Base-by-base conservation (phyloP, 176 grass and related monocot genomes). In the Musa itinerans region DNA sequence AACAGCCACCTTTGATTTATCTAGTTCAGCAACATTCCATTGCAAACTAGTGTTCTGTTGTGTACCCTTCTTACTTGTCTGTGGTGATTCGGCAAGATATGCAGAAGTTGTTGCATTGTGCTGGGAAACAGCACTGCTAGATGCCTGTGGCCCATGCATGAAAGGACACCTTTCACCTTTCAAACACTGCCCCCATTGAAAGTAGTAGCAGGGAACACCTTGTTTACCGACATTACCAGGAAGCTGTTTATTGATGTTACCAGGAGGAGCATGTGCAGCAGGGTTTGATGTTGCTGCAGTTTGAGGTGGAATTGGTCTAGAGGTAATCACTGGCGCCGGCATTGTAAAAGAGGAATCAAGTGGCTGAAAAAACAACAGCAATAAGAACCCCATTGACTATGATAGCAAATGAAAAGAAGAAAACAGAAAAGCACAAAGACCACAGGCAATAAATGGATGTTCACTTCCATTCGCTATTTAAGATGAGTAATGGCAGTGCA, bases 141-240 rank as follows among this genome's bases (percentile, higher is more conserved):
- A 71, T 0, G 74, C 43, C 27, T 85, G 90, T 0, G 79, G 83
- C n/a, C 85, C 92, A 54, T 99, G 95, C 61, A 84, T 89, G 84
- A 89, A 99, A 14, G 74, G 70, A 67, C 95, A 99, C 77, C 84
- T 91, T 67, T 99, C 91, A 54, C 95, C 95, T 86, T 99, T 99
- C 14, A 99, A 34, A 85, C 95, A 99, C 66, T 83, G 93, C 13
- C 95, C 90, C 85, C 93, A 91, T 69, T 86, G 86, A 78, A 99
- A 99, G 73, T 99, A 99, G 85, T 94, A 99, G 80, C 95, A 99
- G 54, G 95, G 86, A 58, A 87, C 88, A 83, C 69, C 79, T 81
- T 99, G 88, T 56, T 94, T 99, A 59, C 53, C 78, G 0, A 29
- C 22, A 78, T 84, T 93, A 82, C 83, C 87, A 68, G 63, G 54